Percentiles rank a stretch among this genome's conserved stretches.
These are phyloP conservation scores for Apiospora pterosperma DNA, from an alignment of 2,329 filamentous ascomycete species.

Conservation along the genomic window DNA sequence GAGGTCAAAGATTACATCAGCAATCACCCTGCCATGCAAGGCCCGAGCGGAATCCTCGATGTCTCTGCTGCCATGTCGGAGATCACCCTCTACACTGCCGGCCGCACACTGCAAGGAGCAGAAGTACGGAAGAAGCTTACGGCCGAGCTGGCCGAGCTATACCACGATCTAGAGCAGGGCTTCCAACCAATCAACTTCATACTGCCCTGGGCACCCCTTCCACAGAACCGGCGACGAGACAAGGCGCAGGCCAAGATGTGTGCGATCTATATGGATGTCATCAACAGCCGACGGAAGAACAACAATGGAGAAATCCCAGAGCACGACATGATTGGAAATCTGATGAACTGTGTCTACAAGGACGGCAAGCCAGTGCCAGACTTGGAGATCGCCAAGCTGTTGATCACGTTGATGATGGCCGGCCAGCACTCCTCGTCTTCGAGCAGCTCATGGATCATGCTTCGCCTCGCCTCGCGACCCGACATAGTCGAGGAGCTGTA, in stretches of 20 bases:
- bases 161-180: constrained; percentile 72
- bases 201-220: constrained; percentile 73
- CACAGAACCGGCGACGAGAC: constrained; percentile 71
- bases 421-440: constrained; percentile 79
- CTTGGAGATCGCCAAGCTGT: constrained; percentile 76
- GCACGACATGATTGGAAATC: constrained; percentile 73
- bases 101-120: constrained; percentile 69
- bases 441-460: constrained; percentile 73
- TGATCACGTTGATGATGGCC: constrained; percentile 83
- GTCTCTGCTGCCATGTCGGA: constrained; percentile 67
- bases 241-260: constrained; percentile 68
- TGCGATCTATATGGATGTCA: constrained; percentile 69
- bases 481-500: constrained; percentile 69
- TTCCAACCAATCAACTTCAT: constrained; percentile 81
- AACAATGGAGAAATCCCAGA: constrained; percentile 45
- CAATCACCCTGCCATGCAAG: too few relatives aligned
- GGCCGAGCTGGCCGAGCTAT: constrained; percentile 68
- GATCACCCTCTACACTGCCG: constrained; percentile 77
- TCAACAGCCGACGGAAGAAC: constrained; percentile 55
- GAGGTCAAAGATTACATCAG: constrained; percentile 67
- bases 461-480: constrained; percentile 67
- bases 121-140: constrained; percentile 71
- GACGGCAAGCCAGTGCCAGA: constrained; percentile 66
- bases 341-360: constrained; percentile 76
- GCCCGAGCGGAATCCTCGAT: constrained; percentile 60